Evolutionary conservation across 2,329 filamentous ascomycete species (phyloP), one percentile per base, ranked within the genome.

Genomic region (Alternaria sp.): DNA sequence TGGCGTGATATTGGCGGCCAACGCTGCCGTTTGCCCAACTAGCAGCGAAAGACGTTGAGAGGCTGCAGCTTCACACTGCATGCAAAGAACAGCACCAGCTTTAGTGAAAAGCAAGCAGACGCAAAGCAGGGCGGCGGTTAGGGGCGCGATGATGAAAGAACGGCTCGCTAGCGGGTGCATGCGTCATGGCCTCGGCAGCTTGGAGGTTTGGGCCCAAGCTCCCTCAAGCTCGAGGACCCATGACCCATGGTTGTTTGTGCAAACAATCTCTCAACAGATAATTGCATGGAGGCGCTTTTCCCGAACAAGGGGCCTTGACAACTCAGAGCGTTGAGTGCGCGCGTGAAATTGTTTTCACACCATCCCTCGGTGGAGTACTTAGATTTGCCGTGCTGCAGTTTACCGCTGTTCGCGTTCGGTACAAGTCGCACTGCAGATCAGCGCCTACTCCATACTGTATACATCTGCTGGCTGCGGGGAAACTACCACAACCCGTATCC

Each of bases 381-480:
- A 51, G 31, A 50, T n/a, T 48, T 54, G 48, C 63, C 57, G 60
- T 67, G 54, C 61, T 67, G 61, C 64, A 60, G 57, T 54, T 58
- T 67, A 54, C 61, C 58, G 65, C 65, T 58, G 55, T 37, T 65
- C 60, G 62, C 61, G 46, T 68, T 67, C 56, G 68, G 60, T 63
- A 60, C 56, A 63, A 58, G 37, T 56, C 49, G 50, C 53, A 49
- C 55, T 51, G 53, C 51, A 49, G 65, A 71, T 72, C 67, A 58
- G 63, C 66, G 59, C 64, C 62, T 62, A 40, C 63, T 64, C 59
- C 53, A 64, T 60, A 17, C 17, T 17, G 17, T 17, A 17, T 17
- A 56, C 61, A 62, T 62, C 56, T 24, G 44, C 44, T 48, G 44
- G 53, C 68, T 70, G 70, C 68, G 70, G 70, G 68, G 68, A 72